Base-by-base conservation (phyloP, 805 yeast genomes). In the Phaffomyces antillensis region DNA sequence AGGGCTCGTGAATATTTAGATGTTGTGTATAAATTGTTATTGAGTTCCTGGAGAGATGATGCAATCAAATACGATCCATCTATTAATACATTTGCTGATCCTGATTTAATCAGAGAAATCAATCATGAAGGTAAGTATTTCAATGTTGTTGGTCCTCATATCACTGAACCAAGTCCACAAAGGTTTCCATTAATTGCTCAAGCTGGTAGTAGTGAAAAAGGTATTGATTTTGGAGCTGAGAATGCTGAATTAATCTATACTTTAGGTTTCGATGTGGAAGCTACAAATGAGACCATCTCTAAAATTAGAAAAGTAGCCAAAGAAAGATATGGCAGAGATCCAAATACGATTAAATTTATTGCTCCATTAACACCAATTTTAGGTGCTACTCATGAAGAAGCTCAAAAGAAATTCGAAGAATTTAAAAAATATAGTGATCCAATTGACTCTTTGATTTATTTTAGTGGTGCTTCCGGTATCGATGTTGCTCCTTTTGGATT, bases 391-490 rank as follows among this genome's bases (percentile, higher is more conserved):
- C 62, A 62, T 37, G 71, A 71, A 41, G 73, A 66, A 42, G 76
- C 76, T 3, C 36, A 37, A 25, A 25, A n/a, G 16, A 51, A 51
- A 31, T 41, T 59, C 45, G 39, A 59, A 44, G 12, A 66, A 59
- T 47, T 65, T 53, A 48, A 56, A 55, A 39, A 66, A 60, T n/a
- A 63, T 43, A 63, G 65, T 9, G 70, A 66, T 20, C 59, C 67
- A 10, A 58, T 71, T 40, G 71, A 70, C 41, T 54, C 66, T 31
- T 44, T 67, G 30, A 63, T 64, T 37, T 57, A 68, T 37, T 71
- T 71, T 50, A 61, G 73, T 17, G 75, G 75, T n/a, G 67, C 71
- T 67, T 67, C 72, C 2, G 73, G 72, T 7, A 59, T 70, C 42
- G 73, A 71, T 40, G 58, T 70, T 35, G 58, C 64, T 16, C 54